phyloP scores from a whole-genome alignment of 352 stramenopile genomes.

The Pseudoperonospora humuli region DNA sequence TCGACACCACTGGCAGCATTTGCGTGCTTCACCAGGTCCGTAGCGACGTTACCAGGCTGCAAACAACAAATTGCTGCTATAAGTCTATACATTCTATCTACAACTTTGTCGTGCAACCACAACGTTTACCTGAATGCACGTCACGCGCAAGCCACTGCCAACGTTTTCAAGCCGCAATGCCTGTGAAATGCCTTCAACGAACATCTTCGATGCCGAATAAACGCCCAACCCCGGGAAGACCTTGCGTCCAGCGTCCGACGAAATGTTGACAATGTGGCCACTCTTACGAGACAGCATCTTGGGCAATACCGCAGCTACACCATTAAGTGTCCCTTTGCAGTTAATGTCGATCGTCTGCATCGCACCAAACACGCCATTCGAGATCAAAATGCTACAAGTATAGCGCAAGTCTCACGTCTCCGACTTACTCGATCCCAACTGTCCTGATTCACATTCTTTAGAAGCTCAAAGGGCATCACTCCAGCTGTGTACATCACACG shows the following conservation, averaged over 20 bases:
- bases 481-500: constrained; percentile 36
- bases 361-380: neutral
- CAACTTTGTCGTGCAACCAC: neutral
- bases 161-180: constrained; percentile 79
- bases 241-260: constrained; percentile 75
- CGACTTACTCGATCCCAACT: constrained; percentile 71
- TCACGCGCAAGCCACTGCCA: constrained; percentile 81
- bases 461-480: constrained; percentile 90
- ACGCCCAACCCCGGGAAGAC: constrained; percentile 80
- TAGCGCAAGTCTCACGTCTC: neutral
- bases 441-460: constrained; percentile 87
- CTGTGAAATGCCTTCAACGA: constrained; percentile 87
- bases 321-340: constrained; percentile 88
- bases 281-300: constrained; percentile 68
- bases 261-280: constrained; percentile 84
- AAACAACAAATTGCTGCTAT: constrained; percentile 3
- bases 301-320: constrained; percentile 63
- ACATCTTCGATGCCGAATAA: constrained; percentile 89
- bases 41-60: constrained; percentile 86
- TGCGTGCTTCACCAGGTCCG: constrained; percentile 84
- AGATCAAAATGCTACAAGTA: neutral
- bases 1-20: constrained; percentile 63
- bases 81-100: neutral
- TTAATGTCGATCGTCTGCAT: constrained; percentile 88
- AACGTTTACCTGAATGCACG: constrained; percentile 57